phyloP scores from a whole-genome alignment of 768 basidiomycete species.

The Leccinum sublutescens region DNA sequence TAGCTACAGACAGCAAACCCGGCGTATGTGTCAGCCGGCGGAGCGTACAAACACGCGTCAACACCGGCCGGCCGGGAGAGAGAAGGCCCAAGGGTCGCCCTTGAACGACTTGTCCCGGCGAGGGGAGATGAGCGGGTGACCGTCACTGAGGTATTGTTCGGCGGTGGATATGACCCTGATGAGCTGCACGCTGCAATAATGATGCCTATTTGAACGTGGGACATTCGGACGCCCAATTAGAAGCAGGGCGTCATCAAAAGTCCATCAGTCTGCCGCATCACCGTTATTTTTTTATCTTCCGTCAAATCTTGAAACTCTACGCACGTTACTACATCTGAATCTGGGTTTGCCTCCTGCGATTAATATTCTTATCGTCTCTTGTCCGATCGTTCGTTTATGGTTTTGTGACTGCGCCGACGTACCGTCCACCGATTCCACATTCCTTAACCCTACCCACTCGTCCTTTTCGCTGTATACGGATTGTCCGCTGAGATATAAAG shows the following conservation, averaged over 20 bases:
- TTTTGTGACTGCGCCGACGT: constrained; percentile 27
- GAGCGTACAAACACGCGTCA: constrained; percentile 22
- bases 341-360: constrained; percentile 15
- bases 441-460: constrained; percentile 18
- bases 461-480: constrained; percentile 15
- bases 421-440: constrained; percentile 9
- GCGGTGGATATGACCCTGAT: constrained; percentile 2
- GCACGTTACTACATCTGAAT: constrained; percentile 7
- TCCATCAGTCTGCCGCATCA: constrained; percentile 12
- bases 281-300: constrained; percentile 13
- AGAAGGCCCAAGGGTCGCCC: neutral
- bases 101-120: neutral
- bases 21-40: constrained; percentile 18
- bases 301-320: constrained; percentile 23
- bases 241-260: constrained; percentile 2
- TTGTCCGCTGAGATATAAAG: constrained; percentile 33
- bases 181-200: neutral
- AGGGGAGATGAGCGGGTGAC: neutral
- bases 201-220: constrained; percentile 3
- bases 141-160: neutral
- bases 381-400: constrained; percentile 32
- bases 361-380: constrained; percentile 28
- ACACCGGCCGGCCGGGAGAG: constrained; percentile 14
- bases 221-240: neutral
- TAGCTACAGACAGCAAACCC: constrained; percentile 12